phyloP scores from a whole-genome alignment of 2,329 filamentous ascomycete species.

The Hypoxylon sp. region DNA sequence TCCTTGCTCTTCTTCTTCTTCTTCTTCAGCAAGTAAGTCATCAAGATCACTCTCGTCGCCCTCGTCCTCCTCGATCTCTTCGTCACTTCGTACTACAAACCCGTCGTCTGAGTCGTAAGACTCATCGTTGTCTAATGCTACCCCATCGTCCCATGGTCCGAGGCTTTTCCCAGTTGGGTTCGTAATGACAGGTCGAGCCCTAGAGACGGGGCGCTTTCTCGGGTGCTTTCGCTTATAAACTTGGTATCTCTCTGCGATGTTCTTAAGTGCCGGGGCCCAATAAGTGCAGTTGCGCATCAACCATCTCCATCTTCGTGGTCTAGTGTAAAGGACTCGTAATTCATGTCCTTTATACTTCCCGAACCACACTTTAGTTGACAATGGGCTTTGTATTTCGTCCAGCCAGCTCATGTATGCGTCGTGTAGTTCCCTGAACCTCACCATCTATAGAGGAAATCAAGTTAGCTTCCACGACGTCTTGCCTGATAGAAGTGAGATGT shows the following conservation, averaged over 20 bases:
- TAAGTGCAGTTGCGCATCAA: background rate
- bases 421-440: conserved; percentile 5
- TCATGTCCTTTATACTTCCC: conserved; percentile 18
- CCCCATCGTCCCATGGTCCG: conserved; percentile 1
- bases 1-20: background rate
- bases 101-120: conserved; percentile 21
- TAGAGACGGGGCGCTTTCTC: background rate
- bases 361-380: conserved; percentile 27
- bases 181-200: background rate
- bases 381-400: conserved; percentile 9
- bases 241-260: conserved; percentile 4
- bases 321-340: conserved; percentile 8
- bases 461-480: background rate
- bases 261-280: conserved; percentile 18
- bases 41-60: background rate
- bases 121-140: conserved; percentile 19
- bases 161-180: conserved; percentile 14
- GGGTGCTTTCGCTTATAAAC: background rate
- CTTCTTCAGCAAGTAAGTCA: background rate
- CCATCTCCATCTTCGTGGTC: conserved; percentile 13
- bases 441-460: background rate
- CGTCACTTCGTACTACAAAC: conserved; percentile 7
- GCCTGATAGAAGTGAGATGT: background rate
- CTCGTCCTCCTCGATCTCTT: conserved; percentile 7
- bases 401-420: conserved; percentile 11